Conservation (phyloP, 2,329 filamentous ascomycete species). For the Calycina herbarum region DNA sequence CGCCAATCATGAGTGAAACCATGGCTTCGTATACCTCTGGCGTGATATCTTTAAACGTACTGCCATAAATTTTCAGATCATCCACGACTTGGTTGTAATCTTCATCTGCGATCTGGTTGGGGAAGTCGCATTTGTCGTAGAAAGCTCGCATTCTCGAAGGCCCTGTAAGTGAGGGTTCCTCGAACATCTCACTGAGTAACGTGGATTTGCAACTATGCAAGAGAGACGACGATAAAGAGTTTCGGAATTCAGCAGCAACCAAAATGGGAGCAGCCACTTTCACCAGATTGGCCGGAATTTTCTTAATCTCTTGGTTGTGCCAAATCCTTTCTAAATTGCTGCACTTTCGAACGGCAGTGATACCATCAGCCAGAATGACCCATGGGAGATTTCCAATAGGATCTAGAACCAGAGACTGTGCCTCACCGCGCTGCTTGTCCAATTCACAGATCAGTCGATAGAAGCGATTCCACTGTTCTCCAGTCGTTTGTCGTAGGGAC, state of each 20-base stretch:
- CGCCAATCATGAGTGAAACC: constrained; percentile 47
- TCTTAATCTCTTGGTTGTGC: constrained; percentile 63
- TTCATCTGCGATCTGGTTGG: constrained; percentile 78
- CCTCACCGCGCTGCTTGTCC: constrained; percentile 81
- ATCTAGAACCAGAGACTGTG: constrained; percentile 76
- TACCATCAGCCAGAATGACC: constrained; percentile 79
- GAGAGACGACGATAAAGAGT: constrained; percentile 68
- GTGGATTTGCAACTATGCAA: constrained; percentile 66
- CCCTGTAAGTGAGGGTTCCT: constrained; percentile 68
- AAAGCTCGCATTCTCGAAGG: constrained; percentile 75
- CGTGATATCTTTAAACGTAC: constrained; percentile 60
- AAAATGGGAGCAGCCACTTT: constrained; percentile 63
- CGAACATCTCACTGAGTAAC: constrained; percentile 71
- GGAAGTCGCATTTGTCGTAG: constrained; percentile 76
- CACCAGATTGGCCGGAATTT: constrained; percentile 26
- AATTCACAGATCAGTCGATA: constrained; percentile 83
- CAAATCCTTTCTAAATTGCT: constrained; percentile 73
- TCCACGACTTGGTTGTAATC: constrained; percentile 70
- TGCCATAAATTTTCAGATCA: constrained; percentile 55
- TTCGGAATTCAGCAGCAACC: constrained; percentile 69
- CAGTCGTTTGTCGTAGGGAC: constrained; percentile 70
- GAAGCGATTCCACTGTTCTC: constrained; percentile 86
- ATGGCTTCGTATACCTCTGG: constrained; percentile 55
- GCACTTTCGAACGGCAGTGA: constrained; percentile 78
- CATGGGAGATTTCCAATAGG: constrained; percentile 70